These are phyloP conservation scores for Sphaerosporella brunnea DNA, from an alignment of 495 filamentous ascomycete genomes.

Conservation along the genomic window DNA sequence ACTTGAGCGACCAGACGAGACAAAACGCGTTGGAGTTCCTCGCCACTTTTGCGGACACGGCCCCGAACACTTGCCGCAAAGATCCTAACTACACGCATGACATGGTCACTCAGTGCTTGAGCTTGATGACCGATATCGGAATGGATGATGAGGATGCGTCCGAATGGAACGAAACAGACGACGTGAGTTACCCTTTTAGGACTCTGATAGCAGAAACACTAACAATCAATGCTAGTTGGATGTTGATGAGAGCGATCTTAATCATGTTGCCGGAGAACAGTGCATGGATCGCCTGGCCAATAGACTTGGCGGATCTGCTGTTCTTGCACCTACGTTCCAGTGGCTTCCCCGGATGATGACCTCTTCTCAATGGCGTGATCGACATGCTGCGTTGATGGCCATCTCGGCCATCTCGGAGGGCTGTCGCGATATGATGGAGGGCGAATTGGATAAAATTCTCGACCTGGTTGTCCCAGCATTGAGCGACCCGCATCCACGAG, in stretches of 20 bases:
- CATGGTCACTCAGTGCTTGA: constrained; percentile 98
- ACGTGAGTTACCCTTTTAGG: constrained; percentile 39
- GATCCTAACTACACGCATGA: constrained; percentile 74
- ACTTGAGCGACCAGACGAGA: constrained; percentile 68
- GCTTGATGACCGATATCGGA: constrained; percentile 97
- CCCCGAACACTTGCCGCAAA: constrained; percentile 83
- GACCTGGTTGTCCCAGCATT: constrained; percentile 84
- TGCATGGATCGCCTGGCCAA: constrained; percentile 97
- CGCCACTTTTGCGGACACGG: constrained; percentile 94
- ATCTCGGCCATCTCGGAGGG: constrained; percentile 98
- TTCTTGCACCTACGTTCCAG: constrained; percentile 83
- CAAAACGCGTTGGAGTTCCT: constrained; percentile 94
- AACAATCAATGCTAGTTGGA: no score
- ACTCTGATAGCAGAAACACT: no score
- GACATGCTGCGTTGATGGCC: constrained; percentile 95
- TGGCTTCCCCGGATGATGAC: constrained; percentile 98
- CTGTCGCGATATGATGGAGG: constrained; percentile 87
- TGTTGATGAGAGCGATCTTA: constrained; percentile 85
- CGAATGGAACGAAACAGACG: constrained; percentile 86
- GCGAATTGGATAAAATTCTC: constrained; percentile 81
- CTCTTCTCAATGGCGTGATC: constrained; percentile 83
- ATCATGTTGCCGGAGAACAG: constrained; percentile 96
- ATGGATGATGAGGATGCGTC: constrained; percentile 83
- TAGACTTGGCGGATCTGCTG: constrained; percentile 73
- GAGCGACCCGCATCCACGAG: constrained; percentile 79